Evolutionary conservation across 2,329 filamentous ascomycete species (phyloP), one percentile per base, ranked within the genome.

Genomic region (Podosphaera xanthii): DNA sequence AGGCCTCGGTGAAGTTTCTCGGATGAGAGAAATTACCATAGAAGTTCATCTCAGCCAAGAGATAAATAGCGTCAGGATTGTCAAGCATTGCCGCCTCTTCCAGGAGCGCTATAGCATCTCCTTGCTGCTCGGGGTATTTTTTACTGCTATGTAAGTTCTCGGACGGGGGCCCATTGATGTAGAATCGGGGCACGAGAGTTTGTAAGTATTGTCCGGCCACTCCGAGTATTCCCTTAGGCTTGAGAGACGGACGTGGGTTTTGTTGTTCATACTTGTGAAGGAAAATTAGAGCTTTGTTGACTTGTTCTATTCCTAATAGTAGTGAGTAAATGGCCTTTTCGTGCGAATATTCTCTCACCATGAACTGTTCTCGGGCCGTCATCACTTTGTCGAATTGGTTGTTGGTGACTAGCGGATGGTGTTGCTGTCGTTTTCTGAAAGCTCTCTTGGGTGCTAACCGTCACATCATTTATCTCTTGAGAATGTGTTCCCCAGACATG

Each of bases 11-110:
- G 65, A 95, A 88, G 69, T 96, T 82, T 63, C 84, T 79, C 1
- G 91, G 90, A 67, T 96, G 79, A 31, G 87, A 86, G 71, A 84
- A 94, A 71, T 97, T 96, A 69, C 92, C 92, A 67, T 92, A 89
- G 71, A 97, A 97, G 74, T 94, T 95, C 77, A 98, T 84, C 69
- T 98, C 87, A 22, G 87, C 92, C 33, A 98, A 77, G 14, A 94
- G 75, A 68, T 85, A 95, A 53, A 97, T 80, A 4, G 92, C 92
- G 70, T 98, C 90, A 1, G 87, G 78, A 68, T 88, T 76, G 50
- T 70, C 65, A 50, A 74, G 66, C 6, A 75, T 70, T 2, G 80
- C 80, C 40, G 82, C 80, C 57, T 76, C 71, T 65, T 79, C 75
- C 61, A 86, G 71, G 40, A 83, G 72, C 60, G 73, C 71, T 46